Percentiles rank a stretch among this genome's conserved stretches.
These are phyloP conservation scores for peach (Prunus persica) DNA, from an alignment of 306 rosid genomes.

Conservation along the genomic window DNA sequence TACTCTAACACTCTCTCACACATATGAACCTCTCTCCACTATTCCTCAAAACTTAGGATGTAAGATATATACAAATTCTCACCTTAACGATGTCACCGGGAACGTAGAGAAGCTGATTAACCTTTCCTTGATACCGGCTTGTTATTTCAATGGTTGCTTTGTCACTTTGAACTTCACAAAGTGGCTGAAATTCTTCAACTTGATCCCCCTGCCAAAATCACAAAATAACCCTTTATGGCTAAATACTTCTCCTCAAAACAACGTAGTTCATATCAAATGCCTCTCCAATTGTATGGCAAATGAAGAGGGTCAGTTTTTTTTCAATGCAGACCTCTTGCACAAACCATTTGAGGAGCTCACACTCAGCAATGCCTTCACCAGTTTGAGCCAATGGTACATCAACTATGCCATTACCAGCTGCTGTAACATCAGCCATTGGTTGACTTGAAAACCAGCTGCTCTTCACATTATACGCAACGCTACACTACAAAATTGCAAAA, in stretches of 20 bases:
- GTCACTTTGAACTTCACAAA: conserved; percentile 98
- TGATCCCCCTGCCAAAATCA: conserved; percentile 68
- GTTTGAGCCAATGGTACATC: conserved; percentile 92
- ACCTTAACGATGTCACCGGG: conserved; percentile 96
- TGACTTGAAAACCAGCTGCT: conserved; percentile 53
- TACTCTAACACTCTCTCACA: not conserved
- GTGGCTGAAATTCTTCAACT: conserved; percentile 84
- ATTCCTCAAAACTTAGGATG: not conserved
- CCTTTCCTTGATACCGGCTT: conserved; percentile 85
- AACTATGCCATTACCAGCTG: conserved; percentile 42
- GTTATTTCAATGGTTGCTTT: conserved; percentile 98
- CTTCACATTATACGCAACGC: conserved; percentile 20
- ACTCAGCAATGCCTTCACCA: conserved; percentile 99
- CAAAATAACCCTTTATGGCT: not conserved
- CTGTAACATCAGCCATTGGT: conserved; percentile 34
- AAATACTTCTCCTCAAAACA: too few species aligned
- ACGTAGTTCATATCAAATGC: not conserved
- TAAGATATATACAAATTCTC: conserved; percentile 5
- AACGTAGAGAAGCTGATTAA: conserved; percentile 48
- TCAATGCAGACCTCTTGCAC: conserved; percentile 62
- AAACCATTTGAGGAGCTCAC: conserved; percentile 96
- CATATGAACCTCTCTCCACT: not conserved
- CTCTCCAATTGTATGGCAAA: not conserved
- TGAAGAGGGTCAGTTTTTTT: not conserved
- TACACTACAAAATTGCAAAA: conserved; percentile 31